These are phyloP conservation scores for Phaeosphaeria sp. DNA, from an alignment of 2,329 filamentous ascomycete genomes.

Conservation along the genomic window DNA sequence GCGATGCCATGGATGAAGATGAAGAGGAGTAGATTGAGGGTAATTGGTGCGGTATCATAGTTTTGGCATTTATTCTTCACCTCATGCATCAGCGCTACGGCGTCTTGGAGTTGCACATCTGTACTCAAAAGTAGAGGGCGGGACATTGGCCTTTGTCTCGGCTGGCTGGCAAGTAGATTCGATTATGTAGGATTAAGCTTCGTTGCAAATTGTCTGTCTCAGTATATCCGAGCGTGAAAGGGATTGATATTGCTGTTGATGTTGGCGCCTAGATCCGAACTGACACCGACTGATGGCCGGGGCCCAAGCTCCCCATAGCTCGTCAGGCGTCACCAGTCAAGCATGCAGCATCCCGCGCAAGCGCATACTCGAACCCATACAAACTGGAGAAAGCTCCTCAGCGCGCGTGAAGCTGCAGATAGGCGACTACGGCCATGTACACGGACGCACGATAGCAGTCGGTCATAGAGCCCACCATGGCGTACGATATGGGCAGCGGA, in stretches of 20 bases:
- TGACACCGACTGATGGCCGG: conserved; percentile 9
- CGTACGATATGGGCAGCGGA: conserved; percentile 73
- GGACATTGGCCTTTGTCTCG: background rate
- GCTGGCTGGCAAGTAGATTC: background rate
- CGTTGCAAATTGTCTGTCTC: background rate
- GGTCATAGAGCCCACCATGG: conserved; percentile 59
- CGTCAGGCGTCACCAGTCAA: conserved; percentile 22
- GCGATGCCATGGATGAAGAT: conserved; percentile 38
- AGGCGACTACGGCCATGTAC: conserved; percentile 17
- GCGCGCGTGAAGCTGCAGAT: conserved; percentile 15
- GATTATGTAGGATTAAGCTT: background rate
- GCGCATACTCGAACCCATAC: background rate
- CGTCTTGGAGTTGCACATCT: conserved; percentile 13
- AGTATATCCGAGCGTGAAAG: no score
- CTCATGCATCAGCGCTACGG: conserved; percentile 30
- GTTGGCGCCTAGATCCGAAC: background rate
- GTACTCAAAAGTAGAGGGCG: conserved; percentile 7
- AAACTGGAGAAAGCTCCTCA: background rate
- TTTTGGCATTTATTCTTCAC: conserved; percentile 9
- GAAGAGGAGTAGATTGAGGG: conserved; percentile 32
- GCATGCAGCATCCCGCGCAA: background rate
- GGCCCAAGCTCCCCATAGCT: conserved; percentile 15
- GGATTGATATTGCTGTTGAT: no score
- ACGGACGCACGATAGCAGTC: conserved; percentile 15
- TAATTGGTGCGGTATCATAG: conserved; percentile 2